Base-by-base conservation (phyloP, 352 stramenopile genomes). In the Phytophthora sojae region DNA sequence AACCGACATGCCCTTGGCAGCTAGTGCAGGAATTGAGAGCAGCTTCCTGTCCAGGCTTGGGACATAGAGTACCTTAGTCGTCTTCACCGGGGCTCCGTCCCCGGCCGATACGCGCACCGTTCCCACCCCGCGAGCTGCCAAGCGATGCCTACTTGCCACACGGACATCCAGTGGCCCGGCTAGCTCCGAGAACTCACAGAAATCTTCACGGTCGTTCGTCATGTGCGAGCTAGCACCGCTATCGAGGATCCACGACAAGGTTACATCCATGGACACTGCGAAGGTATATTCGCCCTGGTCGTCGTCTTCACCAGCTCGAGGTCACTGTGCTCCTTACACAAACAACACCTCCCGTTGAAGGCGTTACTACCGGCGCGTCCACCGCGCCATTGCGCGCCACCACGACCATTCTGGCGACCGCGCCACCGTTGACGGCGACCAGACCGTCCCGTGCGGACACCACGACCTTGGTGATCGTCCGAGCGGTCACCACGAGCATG, bases 141-240 rank as follows among this genome's bases (percentile, higher is more conserved):
- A 26, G 15, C 56, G 35, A 39, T 80, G 63, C 0, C 57, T 52
- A 59, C 30, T 72, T 14, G 7, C 44, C n/a, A 6, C n/a, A 51
- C 44, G 7, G 26, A 77, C 62, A 4, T 59, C 21, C 25, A 73
- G 14, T 11, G 32, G 17, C 0, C 44, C 44, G 6, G 37, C 2
- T 26, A 70, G 26, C n/a, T 59, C 26, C 44, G n/a, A 1, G 57
- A 56, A 65, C 9, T 64, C 17, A 17, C 32, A 19, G 42, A 76
- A 76, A 23, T 69, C 57, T 45, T 17, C 54, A 2, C 14, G 12
- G 17, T 68, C 50, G 14, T 53, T 51, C 3, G 59, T 69, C 68
- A 77, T 80, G 47, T 77, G 51, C 17, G 54, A 62, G 23, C 68
- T 77, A 14, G 68, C 68, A 5, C 73, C 73, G 50, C 61, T 74